These are phyloP conservation scores for Wickerhamiella kurtzmanii DNA, from an alignment of 805 yeast species.

Conservation along the genomic window DNA sequence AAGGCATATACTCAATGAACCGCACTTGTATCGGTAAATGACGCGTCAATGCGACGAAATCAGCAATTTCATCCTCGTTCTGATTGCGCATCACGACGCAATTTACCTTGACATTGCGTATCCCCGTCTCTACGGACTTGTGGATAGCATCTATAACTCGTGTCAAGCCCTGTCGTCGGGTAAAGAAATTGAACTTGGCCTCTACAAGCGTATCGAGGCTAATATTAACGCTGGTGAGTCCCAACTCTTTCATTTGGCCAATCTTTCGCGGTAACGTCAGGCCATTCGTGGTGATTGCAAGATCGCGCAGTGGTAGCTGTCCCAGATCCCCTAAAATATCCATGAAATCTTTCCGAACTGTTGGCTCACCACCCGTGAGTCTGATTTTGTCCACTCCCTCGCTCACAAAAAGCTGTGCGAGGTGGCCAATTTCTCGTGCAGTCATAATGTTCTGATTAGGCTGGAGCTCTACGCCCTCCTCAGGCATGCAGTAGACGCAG, in stretches of 20 bases:
- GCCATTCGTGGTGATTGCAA: slow-evolving; percentile 42
- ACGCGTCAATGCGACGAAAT: slow-evolving; percentile 33
- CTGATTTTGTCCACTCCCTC: slow-evolving; percentile 41
- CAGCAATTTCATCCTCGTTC: slow-evolving; percentile 39
- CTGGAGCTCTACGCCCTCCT: slow-evolving; percentile 39
- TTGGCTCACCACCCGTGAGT: slow-evolving; percentile 46
- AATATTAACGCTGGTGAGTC: slow-evolving; percentile 36
- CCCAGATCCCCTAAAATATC: slow-evolving; percentile 31
- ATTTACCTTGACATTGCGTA: slow-evolving; percentile 37
- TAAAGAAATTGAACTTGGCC: slow-evolving; percentile 36
- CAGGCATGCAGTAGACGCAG: slow-evolving; percentile 42
- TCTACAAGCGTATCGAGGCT: slow-evolving; percentile 39
- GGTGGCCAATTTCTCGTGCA: slow-evolving; percentile 32
- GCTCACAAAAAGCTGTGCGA: slow-evolving; percentile 33
- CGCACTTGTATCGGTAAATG: slow-evolving; percentile 34
- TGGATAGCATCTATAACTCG: slow-evolving; percentile 34
- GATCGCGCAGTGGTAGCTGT: slow-evolving; percentile 32
- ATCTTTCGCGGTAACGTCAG: slow-evolving; percentile 37
- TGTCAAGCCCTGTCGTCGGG: slow-evolving; percentile 37
- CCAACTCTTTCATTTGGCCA: slow-evolving; percentile 29
- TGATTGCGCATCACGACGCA: slow-evolving; percentile 37
- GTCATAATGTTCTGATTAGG: slow-evolving; percentile 31
- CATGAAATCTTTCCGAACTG: slow-evolving; percentile 38
- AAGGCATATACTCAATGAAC: slow-evolving; percentile 48
- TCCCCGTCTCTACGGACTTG: slow-evolving; percentile 32